Conservation (phyloP, 202 grass and related monocot species). For the Panicum virgatum region DNA sequence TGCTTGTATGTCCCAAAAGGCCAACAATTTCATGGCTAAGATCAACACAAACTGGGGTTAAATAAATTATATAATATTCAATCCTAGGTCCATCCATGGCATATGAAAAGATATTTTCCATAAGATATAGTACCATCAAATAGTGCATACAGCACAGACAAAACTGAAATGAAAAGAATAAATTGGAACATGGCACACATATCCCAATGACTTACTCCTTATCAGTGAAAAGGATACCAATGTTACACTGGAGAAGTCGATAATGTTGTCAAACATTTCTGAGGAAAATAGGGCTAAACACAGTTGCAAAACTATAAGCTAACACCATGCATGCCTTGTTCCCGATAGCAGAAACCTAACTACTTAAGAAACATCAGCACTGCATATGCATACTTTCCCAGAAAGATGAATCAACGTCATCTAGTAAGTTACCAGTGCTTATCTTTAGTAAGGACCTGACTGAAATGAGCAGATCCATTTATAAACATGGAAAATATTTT, state of each 20-base stretch:
- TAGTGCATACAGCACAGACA: not conserved
- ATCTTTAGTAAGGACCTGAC: not conserved
- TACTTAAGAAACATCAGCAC: not conserved
- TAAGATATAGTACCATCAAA: not conserved
- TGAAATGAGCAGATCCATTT: not conserved
- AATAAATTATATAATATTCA: slow-evolving; percentile 6
- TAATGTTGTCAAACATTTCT: slow-evolving; percentile 21
- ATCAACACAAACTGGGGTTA: not conserved
- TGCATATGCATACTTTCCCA: not conserved
- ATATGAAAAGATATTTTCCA: not conserved
- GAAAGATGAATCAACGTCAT: not conserved
- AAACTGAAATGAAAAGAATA: not conserved
- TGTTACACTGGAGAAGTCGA: not conserved
- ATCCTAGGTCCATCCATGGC: not conserved
- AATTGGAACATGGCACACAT: no score
- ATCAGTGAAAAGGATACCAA: not conserved
- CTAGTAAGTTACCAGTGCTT: not conserved
- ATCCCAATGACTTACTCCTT: not conserved
- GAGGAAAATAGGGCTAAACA: not conserved
- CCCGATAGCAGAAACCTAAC: not conserved
- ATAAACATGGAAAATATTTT: not conserved
- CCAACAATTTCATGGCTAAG: slow-evolving; percentile 7
- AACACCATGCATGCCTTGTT: not conserved
- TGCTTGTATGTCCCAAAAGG: not conserved
- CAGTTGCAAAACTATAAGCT: not conserved